Base-by-base conservation (phyloP, 768 basidiomycete species). In the Lentinula raphanica region DNA sequence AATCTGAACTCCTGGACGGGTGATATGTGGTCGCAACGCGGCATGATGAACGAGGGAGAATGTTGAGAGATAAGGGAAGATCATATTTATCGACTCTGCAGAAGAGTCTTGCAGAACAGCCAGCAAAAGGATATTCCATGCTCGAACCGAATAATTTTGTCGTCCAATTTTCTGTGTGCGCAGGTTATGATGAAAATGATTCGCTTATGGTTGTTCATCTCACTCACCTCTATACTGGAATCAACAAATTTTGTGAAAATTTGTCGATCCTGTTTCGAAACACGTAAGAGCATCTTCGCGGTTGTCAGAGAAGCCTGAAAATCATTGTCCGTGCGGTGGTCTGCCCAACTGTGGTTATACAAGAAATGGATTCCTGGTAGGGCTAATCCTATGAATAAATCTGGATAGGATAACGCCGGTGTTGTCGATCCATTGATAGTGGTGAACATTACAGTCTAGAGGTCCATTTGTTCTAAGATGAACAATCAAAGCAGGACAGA, bases 91-190 rank as follows among this genome's bases (percentile, higher is more conserved):
- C 69, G 67, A 81, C 62, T 58, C 74, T 39, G 66, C 65, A 12
- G 67, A 71, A 28, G 65, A 65, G 58, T 74, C 76, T 60, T 76
- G 68, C 36, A 90, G 69, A 0, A 81, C 81, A 1, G 80, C 76
- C 17, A 90, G 68, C 0, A 79, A 68, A 19, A 92, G 66, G 32
- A 87, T 67, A 64, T 86, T 88, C 89, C 89, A 92, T 2, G 80
- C 73, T 15, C 85, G 80, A 2, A 88, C 71, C 35, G 71, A 70
- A 25, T 78, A 68, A 60, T 69, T 66, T 15, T 61, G 59, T 39
- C 68, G 72, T 11, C 70, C 63, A 7, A 63, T 56, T 70, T 73
- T 76, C 79, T 80, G 35, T 9, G 11, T 21, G 54, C 21, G 36
- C 32, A 13, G 32, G 32, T 56, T 38, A 17, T 38, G 50, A 25